These are phyloP conservation scores for Claviceps cyperi DNA, from an alignment of 2,329 filamentous ascomycete genomes.

Conservation along the genomic window DNA sequence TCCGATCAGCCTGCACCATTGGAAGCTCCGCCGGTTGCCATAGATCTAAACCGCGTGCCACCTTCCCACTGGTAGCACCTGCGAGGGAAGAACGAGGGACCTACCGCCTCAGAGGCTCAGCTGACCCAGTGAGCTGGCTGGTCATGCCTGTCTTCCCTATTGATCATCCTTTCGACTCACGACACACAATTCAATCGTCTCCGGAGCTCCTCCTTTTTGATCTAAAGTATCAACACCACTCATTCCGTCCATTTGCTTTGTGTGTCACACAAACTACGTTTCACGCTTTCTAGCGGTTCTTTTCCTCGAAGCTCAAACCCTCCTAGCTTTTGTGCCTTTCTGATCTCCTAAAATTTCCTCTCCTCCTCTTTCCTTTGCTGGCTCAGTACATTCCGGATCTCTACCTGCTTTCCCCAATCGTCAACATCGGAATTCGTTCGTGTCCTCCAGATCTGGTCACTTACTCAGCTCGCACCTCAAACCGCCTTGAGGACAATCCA, in stretches of 20 bases:
- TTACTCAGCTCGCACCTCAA: not conserved
- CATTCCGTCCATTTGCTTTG: slow-evolving; percentile 7
- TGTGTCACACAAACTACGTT: slow-evolving; percentile 13
- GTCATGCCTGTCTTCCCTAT: not conserved
- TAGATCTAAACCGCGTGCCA: slow-evolving; percentile 1
- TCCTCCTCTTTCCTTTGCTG: not conserved
- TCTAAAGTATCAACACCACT: not conserved
- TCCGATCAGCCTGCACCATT: not conserved
- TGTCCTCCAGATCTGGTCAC: not conserved
- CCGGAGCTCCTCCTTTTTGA: slow-evolving; percentile 6
- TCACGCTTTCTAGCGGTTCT: slow-evolving; percentile 11
- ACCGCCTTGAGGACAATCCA: not conserved
- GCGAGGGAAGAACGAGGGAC: slow-evolving; percentile 5
- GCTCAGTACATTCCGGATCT: not conserved
- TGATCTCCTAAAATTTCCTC: not conserved
- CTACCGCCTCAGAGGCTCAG: slow-evolving; percentile 5
- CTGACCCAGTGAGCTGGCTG: not conserved
- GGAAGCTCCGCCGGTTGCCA: not conserved
- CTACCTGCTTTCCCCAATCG: not conserved
- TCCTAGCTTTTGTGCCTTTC: slow-evolving; percentile 1
- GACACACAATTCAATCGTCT: slow-evolving; percentile 1
- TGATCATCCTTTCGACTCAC: not conserved
- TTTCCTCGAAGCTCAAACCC: slow-evolving; percentile 6
- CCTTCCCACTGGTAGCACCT: slow-evolving; percentile 4
- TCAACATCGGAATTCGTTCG: not conserved